Percentiles rank a stretch among this genome's conserved stretches.
phyloP scores from a whole-genome alignment of 768 basidiomycete species.

The Rickenella mellea region DNA sequence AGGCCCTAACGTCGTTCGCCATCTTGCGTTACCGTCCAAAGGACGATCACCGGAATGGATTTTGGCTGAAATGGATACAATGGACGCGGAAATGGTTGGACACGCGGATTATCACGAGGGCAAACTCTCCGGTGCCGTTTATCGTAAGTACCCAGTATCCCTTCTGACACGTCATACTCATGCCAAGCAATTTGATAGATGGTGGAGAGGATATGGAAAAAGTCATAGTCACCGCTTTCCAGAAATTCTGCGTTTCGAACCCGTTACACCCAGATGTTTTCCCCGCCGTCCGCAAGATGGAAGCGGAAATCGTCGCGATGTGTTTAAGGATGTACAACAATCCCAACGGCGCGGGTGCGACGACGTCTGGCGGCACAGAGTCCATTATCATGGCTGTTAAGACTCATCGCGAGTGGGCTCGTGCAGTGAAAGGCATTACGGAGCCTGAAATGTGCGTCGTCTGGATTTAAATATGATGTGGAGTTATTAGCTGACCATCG shows the following conservation, averaged over 20 bases:
- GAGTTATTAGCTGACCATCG: neutral
- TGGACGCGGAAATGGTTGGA: constrained; percentile 50
- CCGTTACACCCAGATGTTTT: constrained; percentile 92
- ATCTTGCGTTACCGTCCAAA: constrained; percentile 54
- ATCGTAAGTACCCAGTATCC: constrained; percentile 43
- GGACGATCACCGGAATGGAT: constrained; percentile 70
- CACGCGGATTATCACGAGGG: constrained; percentile 55
- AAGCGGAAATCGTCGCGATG: constrained; percentile 89
- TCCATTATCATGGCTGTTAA: constrained; percentile 94
- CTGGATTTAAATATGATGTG: neutral
- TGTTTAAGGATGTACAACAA: constrained; percentile 78
- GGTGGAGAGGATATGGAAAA: constrained; percentile 76
- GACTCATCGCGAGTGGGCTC: constrained; percentile 90
- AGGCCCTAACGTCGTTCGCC: constrained; percentile 50
- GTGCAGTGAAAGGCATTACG: constrained; percentile 74
- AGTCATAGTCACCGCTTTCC: constrained; percentile 73
- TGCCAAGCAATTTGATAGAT: constrained; percentile 30
- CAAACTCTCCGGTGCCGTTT: constrained; percentile 78
- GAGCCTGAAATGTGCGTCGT: constrained; percentile 80
- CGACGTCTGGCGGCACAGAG: constrained; percentile 94
- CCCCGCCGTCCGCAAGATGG: constrained; percentile 92
- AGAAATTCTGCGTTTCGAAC: constrained; percentile 77
- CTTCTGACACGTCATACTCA: constrained; percentile 1
- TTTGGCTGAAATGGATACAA: constrained; percentile 64
- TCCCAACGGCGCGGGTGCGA: constrained; percentile 79